These are phyloP conservation scores for Jamesozyma hellenica DNA, from an alignment of 805 yeast species.

Conservation along the genomic window DNA sequence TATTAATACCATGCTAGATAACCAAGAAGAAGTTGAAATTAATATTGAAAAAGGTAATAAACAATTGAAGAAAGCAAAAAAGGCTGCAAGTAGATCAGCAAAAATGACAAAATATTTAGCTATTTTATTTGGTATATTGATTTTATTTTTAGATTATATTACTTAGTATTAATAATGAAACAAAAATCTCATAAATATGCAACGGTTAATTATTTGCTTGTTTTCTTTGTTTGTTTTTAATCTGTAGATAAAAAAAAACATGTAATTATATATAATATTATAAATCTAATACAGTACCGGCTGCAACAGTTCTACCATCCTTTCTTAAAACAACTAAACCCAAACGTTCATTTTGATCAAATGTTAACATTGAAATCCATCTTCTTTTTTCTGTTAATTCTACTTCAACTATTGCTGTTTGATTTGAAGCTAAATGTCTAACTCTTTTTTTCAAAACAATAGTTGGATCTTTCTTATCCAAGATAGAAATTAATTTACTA, in stretches of 20 bases:
- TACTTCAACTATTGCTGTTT: constrained; percentile 93
- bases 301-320: constrained; percentile 95
- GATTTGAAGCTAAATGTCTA: constrained; percentile 83
- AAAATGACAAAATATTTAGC: constrained; percentile 47
- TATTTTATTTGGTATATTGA: constrained; percentile 43
- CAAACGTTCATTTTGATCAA: constrained; percentile 76
- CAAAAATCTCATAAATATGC: too few species aligned
- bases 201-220: not conserved
- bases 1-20: constrained; percentile 51
- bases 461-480: constrained; percentile 76
- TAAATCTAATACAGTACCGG: constrained; percentile 82
- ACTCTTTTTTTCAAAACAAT: constrained; percentile 91
- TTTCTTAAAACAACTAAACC: constrained; percentile 96
- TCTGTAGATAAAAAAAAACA: too few species aligned
- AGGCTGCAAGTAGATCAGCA: constrained; percentile 52
- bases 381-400: constrained; percentile 92
- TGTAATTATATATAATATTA: not conserved
- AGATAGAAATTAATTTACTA: constrained; percentile 32
- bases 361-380: constrained; percentile 84
- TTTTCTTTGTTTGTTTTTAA: too few species aligned
- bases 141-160: constrained; percentile 46
- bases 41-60: constrained; percentile 66
- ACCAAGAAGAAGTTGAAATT: constrained; percentile 53
- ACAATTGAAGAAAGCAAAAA: constrained; percentile 58
- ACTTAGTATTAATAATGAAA: too few species aligned